Percentiles rank a stretch among this genome's conserved stretches.
phyloP scores from a whole-genome alignment of 1,284 basidiomycete species.

The Sphagnurus paluster region DNA sequence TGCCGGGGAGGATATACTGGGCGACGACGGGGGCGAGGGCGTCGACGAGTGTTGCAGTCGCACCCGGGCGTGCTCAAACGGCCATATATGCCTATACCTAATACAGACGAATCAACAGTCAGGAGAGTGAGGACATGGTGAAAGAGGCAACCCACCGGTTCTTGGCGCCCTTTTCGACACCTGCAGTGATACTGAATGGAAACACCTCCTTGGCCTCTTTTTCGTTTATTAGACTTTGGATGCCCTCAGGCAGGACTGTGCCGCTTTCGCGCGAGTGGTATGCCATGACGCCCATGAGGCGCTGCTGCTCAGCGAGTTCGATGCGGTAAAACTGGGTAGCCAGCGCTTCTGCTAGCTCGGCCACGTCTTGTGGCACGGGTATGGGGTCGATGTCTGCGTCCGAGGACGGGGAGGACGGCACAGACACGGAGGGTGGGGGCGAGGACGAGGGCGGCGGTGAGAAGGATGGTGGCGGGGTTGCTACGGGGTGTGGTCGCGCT shows the following conservation, averaged over 20 bases:
- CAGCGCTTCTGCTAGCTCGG: conserved; percentile 76
- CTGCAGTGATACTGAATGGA: conserved; percentile 94
- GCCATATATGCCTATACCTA: conserved; percentile 94
- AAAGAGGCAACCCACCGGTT: conserved; percentile 64
- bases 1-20: too few species aligned
- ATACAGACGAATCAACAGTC: too few species aligned
- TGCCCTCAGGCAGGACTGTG: conserved; percentile 13
- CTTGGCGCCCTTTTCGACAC: conserved; percentile 92
- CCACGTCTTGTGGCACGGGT: conserved; percentile 44
- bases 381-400: conserved; percentile 29
- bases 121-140: not conserved
- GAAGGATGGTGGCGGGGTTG: conserved; percentile 14
- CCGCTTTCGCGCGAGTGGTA: conserved; percentile 73
- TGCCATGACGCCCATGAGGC: conserved; percentile 91
- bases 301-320: conserved; percentile 86
- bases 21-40: too few species aligned
- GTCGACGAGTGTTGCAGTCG: too few species aligned
- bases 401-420: conserved; percentile 32
- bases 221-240: not conserved
- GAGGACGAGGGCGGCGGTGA: conserved; percentile 21
- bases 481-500: conserved; percentile 5
- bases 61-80: conserved; percentile 91
- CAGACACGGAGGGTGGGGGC: conserved; percentile 29
- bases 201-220: conserved; percentile 37
- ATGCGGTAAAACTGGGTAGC: conserved; percentile 91